A percentile compares a stretch with the other conserved stretches of the same genome.
Conservation (phyloP, 2,329 filamentous ascomycete genomes). For the Cladosporium phlei region DNA sequence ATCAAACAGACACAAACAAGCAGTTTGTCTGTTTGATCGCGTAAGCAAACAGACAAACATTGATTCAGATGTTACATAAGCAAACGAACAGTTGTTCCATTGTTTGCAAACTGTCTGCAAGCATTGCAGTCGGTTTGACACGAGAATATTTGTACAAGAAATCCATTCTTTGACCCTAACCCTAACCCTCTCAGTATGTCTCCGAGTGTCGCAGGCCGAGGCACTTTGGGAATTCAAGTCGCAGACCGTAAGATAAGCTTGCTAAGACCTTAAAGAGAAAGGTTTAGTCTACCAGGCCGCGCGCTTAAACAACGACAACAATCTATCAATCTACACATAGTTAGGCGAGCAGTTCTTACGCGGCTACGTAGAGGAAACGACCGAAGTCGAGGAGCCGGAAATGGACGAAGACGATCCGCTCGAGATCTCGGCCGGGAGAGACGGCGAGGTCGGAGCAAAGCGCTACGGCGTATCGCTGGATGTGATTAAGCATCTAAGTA, state of each 20-base stretch:
- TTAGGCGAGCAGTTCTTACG: conserved; percentile 15
- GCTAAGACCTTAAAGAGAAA: conserved; percentile 1
- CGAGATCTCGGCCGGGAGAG: conserved; percentile 17
- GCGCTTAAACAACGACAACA: background rate
- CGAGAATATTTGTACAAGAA: too few relatives aligned
- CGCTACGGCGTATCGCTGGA: conserved; percentile 19
- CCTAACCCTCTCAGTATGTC: too few relatives aligned
- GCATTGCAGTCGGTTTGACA: too few relatives aligned
- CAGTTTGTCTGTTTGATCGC: too few relatives aligned
- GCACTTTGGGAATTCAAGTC: conserved; percentile 5
- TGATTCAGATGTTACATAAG: too few relatives aligned
- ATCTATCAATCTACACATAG: background rate
- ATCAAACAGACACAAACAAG: too few relatives aligned
- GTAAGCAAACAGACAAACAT: too few relatives aligned
- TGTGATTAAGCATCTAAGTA: conserved; percentile 24
- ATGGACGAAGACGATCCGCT: conserved; percentile 21
- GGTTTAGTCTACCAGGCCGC: background rate
- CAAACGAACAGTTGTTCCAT: too few relatives aligned
- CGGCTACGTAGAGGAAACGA: conserved; percentile 21
- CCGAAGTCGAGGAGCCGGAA: conserved; percentile 21
- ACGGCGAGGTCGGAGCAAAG: conserved; percentile 16
- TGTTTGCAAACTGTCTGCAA: too few relatives aligned
- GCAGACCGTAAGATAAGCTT: conserved; percentile 3
- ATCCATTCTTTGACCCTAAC: too few relatives aligned
- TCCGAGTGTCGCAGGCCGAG: background rate